Evolutionary conservation across 352 stramenopile species (phyloP).

Genomic region (Pythium graminicola): DNA sequence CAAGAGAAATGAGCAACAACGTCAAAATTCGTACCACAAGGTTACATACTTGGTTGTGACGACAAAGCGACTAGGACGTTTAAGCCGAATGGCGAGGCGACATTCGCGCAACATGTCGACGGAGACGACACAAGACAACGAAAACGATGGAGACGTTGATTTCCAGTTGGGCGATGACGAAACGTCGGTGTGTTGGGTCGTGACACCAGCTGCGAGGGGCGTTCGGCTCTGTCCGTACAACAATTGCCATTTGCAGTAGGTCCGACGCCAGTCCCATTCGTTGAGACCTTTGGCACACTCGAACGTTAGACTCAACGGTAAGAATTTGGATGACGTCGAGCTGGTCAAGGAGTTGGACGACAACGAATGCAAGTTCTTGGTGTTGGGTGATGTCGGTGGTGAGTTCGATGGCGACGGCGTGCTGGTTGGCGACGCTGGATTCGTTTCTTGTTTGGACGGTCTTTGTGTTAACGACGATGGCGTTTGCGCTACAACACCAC

Average conservation of each 20-base stretch:
- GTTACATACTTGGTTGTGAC: conserved; percentile 17
- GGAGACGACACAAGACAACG: conserved; percentile 6
- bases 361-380: conserved; percentile 1
- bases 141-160: conserved; percentile 1
- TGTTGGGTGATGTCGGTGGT: not conserved
- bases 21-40: too few species aligned
- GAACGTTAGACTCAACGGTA: conserved; percentile 8
- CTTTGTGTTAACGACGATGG: not conserved
- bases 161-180: conserved; percentile 8
- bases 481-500: not conserved
- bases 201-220: conserved; percentile 7
- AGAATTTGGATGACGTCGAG: not conserved
- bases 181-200: conserved; percentile 1
- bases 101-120: conserved; percentile 21
- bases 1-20: too few species aligned
- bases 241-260: conserved; percentile 24
- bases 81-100: conserved; percentile 9
- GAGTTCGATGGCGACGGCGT: conserved; percentile 2
- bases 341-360: conserved; percentile 6
- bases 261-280: conserved; percentile 18
- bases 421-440: conserved; percentile 4
- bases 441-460: not conserved
- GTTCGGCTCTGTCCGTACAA: conserved; percentile 7
- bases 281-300: not conserved
- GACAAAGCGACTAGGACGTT: conserved; percentile 14